Evolutionary conservation across 2,329 filamentous ascomycete genomes (phyloP), one percentile per base, ranked within the genome.

Genomic region (Cladosporium austrohemisphaericum): DNA sequence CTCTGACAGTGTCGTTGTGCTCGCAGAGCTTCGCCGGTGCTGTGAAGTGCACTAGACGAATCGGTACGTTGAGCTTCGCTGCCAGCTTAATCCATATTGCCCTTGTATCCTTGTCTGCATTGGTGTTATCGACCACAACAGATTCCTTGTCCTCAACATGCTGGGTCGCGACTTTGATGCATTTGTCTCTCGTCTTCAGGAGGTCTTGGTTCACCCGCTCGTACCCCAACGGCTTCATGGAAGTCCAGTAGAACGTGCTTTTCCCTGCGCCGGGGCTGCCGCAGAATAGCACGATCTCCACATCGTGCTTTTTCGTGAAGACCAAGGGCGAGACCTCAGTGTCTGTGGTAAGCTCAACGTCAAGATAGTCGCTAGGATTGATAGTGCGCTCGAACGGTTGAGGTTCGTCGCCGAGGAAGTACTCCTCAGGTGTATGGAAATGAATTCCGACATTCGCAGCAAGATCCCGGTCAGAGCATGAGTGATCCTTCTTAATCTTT

Each of bases 91-190:
- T 70, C 92, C 92, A 97, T 52, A 86, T 71, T n/a, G 78, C 77
- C 56, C 93, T 79, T 19, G 85, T 88, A 45, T 88, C 85, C 9
- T 76, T 66, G 69, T 95, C 86, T 23, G 91, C 81, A 65, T 98
- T 98, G n/a, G 93, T 97, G 67, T 95, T 97, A 68, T 98, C 93
- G 52, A 97, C 78, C 20, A 78, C 88, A 3, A 95, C 81, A 2
- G 87, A 86, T 18, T 75, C 75, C 1, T 84, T 83, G 19, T 79
- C 75, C 32, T 76, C 68, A 33, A 97, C 72, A 38, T 79, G 69
- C 37, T 86, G 79, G 41, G 73, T 76, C 11, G 91, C 89, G 19
- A 78, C 80, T 67, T 88, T 87, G 52, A 96, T 69, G 65, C 80
- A 84, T 66, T 75, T 81, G 41, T 79, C 77, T 50, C 80, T 74